Evolutionary conservation across 306 rosid genomes (phyloP), one percentile per base, ranked within the genome.

Genomic region (Vigna radiata): DNA sequence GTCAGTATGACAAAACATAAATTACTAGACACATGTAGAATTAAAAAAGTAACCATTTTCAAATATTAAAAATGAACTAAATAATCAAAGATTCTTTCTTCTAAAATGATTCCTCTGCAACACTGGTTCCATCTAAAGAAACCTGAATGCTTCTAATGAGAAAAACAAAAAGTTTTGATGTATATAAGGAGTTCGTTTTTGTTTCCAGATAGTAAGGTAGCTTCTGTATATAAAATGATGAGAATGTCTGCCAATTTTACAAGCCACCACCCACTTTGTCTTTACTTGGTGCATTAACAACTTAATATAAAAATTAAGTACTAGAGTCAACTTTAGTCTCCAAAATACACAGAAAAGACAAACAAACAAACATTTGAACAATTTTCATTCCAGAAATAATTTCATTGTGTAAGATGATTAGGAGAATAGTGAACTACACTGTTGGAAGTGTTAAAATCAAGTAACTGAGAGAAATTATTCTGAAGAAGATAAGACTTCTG

Each of bases 321-420:
- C 44, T 39, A 8, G 44, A 9, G 44, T 39, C 44, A 39, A 39
- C 44, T 2, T 39, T 39, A 5, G 6, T 33, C 9, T 31, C 37
- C 37, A 8, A 50, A 46, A 6, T 5, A 58, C 13, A 23, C 3
- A 56, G 6, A 56, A 56, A 13, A 15, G 43, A 59, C 19, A 59
- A 29, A 59, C 5, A 60, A 41, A 9, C 46, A 41, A 1, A 10
- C 12, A 33, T 33, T 33, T 33, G 47, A 44, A 12, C 5, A 44
- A 76, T n/a, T 47, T 69, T 65, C 9, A 49, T 63, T 78, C 73
- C 90, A 82, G 96, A 92, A 84, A 95, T 90, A 87, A 90, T 88
- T 82, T 92, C 90, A 76, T 91, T 85, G 50, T 90, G 91, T 75
- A 85, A 89, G 53, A 83, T 47, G 79, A 31, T 78, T 78, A 70